A percentile compares a stretch with the other conserved stretches of the same genome.
Evolutionary conservation across 768 basidiomycete genomes (phyloP).

Genomic region (Polyporus arcularius): DNA sequence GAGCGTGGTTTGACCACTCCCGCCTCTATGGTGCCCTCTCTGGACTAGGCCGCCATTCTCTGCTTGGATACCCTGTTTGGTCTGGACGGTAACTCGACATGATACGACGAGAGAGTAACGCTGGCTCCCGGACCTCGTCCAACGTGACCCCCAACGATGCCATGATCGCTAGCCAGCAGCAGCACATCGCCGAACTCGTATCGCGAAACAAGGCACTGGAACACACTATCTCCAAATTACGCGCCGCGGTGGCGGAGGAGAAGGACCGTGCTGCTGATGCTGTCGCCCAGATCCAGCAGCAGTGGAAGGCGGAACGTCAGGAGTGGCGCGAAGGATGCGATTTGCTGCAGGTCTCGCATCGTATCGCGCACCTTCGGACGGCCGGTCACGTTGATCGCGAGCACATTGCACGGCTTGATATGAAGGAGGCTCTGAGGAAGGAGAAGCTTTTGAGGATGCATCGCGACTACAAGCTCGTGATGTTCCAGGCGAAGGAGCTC

Average conservation of each 20-base stretch:
- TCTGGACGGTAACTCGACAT: neutral
- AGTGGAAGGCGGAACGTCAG: conserved; percentile 53
- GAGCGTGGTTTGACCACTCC: too few species aligned
- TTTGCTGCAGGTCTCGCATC: conserved; percentile 60
- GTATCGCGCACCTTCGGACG: conserved; percentile 62
- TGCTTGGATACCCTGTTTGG: neutral
- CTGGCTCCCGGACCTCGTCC: neutral
- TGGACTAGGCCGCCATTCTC: neutral
- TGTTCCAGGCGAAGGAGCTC: conserved; percentile 64
- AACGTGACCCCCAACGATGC: conserved; percentile 33
- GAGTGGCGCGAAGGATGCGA: conserved; percentile 68
- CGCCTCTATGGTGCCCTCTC: neutral
- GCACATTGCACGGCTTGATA: conserved; percentile 49
- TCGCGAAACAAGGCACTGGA: conserved; percentile 67
- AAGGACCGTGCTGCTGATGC: conserved; percentile 43
- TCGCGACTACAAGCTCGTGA: conserved; percentile 66
- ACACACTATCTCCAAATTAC: conserved; percentile 56
- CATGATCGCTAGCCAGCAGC: conserved; percentile 60
- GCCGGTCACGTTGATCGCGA: conserved; percentile 56
- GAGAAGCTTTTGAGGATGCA: conserved; percentile 63
- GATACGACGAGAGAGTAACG: conserved; percentile 1
- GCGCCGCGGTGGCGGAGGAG: conserved; percentile 48
- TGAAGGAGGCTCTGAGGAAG: conserved; percentile 52
- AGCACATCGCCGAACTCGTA: conserved; percentile 75
- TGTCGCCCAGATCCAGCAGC: conserved; percentile 44